Base-by-base conservation (phyloP, 805 yeast species). In the Ogataea haglerorum region DNA sequence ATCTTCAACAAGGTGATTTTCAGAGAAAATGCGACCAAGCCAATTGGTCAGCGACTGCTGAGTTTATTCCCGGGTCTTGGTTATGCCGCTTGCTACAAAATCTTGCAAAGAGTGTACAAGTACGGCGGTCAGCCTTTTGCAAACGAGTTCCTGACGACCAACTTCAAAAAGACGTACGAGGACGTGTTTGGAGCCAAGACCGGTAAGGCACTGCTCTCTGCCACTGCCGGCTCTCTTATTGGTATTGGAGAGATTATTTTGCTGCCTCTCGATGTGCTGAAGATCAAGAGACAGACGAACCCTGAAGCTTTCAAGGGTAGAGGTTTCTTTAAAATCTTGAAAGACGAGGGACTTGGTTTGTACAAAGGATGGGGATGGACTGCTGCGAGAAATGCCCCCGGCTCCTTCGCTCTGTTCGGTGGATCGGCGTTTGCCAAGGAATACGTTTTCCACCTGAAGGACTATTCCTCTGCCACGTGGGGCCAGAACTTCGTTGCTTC, bases 331-430 rank as follows among this genome's bases (percentile, higher is more conserved):
- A 84, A 77, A 66, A 87, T 93, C 58, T 62, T 93, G 46, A 60
- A 72, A 41, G 99, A 93, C 61, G 99, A 93, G 69, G 98, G 99
- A 14, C 75, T 88, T 45, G 88, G 93, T 17, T 73, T 93, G 54
- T 93, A 93, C 72, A 77, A 96, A 63, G 99, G 99, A 52, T 90
- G 97, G 95, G 98, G 97, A 44, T 93, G 99, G 99, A 93, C 99
- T 45, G 95, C 95, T 54, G 99, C 99, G 31, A 84, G 99, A 78
- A 93, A 93, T 64, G 97, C 98, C 2, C 99, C 99, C 27, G 99
- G 99, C 45, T 88, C 96, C 2, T 93, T 93, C 61, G 96, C 98
- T 13, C 73, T 93, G 43, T 93, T 93, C 54, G 99, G 99, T 54
- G 99, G 98, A 69, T 89, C 91, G 61, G 96, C 99, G 12, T 93